Conservation (phyloP, 2,329 filamentous ascomycete species). For the Microthyrium microscopicum region DNA sequence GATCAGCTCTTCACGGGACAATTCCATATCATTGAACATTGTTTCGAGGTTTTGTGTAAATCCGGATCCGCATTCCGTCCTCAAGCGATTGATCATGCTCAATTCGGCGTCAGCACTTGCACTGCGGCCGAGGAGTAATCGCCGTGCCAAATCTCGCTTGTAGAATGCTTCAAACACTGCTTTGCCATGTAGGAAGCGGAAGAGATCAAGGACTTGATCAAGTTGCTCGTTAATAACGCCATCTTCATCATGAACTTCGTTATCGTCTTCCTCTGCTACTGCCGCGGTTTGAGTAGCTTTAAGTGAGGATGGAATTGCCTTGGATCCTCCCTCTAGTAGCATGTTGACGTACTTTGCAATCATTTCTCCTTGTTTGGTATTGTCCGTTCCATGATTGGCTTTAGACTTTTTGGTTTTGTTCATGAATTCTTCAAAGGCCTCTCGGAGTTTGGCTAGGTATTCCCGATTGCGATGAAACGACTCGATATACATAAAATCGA, state of each 20-base stretch:
- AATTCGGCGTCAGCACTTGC: conserved; percentile 90
- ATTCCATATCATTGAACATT: conserved; percentile 98
- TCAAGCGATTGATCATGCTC: conserved; percentile 83
- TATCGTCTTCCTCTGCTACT: conserved; percentile 31
- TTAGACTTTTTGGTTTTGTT: conserved; percentile 65
- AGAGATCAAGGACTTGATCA: conserved; percentile 82
- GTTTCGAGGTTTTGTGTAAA: conserved; percentile 97
- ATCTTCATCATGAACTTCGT: conserved; percentile 68
- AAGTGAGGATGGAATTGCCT: conserved; percentile 57
- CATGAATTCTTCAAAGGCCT: conserved; percentile 80
- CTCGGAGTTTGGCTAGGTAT: conserved; percentile 61
- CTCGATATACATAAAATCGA: conserved; percentile 61
- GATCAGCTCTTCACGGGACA: conserved; percentile 84
- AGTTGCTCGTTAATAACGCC: conserved; percentile 81
- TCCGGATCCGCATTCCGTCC: conserved; percentile 79
- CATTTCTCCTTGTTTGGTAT: conserved; percentile 94
- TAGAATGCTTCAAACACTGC: conserved; percentile 98
- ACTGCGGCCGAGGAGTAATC: conserved; percentile 79
- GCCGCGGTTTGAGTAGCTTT: conserved; percentile 35
- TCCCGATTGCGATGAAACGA: conserved; percentile 65
- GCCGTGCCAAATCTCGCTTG: conserved; percentile 86
- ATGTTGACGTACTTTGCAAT: conserved; percentile 93
- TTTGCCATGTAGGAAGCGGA: conserved; percentile 93
- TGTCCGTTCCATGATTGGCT: conserved; percentile 60
- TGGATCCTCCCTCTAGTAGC: conserved; percentile 73